phyloP scores from a whole-genome alignment of 176 grass and related monocot species.

The Metroxylon sagu region DNA sequence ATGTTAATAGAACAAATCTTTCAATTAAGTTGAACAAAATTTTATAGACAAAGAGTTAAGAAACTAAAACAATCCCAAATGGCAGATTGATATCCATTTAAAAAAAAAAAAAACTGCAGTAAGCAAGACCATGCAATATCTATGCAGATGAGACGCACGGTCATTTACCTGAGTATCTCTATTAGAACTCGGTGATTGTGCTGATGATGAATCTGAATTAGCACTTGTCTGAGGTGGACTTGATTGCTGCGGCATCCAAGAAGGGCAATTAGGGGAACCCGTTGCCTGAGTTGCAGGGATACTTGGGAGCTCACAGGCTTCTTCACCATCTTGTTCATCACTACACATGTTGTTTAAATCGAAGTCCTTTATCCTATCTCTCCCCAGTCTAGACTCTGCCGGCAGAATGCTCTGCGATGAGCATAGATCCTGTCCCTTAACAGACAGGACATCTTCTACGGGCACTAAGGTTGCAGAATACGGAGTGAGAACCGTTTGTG shows the following conservation, averaged over 20 bases:
- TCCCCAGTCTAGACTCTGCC: constrained; percentile 19
- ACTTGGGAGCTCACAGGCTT: constrained; percentile 9
- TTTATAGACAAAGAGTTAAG: too few relatives aligned
- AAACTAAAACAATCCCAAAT: too few relatives aligned
- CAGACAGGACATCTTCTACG: too few relatives aligned
- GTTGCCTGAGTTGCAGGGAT: neutral
- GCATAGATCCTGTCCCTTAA: constrained; percentile 8
- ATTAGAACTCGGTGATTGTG: constrained; percentile 22
- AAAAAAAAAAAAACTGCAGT: too few relatives aligned
- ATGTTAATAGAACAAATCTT: too few relatives aligned
- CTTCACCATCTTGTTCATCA: constrained; percentile 23
- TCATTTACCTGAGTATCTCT: constrained; percentile 44
- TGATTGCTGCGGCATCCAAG: constrained; percentile 19
- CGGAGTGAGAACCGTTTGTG: too few relatives aligned
- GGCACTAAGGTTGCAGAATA: too few relatives aligned
- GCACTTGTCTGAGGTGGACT: constrained; percentile 13
- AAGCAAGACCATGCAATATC: too few relatives aligned
- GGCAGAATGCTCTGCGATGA: constrained; percentile 11
- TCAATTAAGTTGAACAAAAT: too few relatives aligned
- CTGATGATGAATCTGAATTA: constrained; percentile 22
- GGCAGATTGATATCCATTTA: too few relatives aligned
- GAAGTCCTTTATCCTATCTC: constrained; percentile 37
- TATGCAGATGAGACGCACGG: too few relatives aligned
- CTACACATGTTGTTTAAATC: constrained; percentile 67
- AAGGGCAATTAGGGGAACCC: constrained; percentile 10